Conservation (phyloP, 306 rosid species). For the Psophocarpus tetragonolobus region DNA sequence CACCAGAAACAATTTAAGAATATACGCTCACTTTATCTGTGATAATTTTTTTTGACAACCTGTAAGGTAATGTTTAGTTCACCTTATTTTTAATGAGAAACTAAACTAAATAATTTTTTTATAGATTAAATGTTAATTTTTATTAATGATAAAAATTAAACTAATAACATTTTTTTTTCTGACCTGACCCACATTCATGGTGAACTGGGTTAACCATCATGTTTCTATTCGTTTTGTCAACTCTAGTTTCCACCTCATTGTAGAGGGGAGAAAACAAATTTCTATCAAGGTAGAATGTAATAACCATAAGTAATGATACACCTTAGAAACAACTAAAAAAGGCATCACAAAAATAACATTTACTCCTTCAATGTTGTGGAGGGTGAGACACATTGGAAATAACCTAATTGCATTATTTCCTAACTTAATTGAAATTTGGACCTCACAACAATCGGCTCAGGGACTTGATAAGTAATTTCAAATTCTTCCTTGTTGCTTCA, state of each 20-base stretch:
- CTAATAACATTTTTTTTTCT: neutral
- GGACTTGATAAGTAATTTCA: constrained; percentile 81
- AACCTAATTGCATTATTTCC: constrained; percentile 35
- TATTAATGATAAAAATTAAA: too few relatives aligned
- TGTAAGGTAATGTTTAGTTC: too few relatives aligned
- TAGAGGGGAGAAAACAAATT: neutral
- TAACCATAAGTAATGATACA: constrained; percentile 17
- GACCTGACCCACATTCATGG: too few relatives aligned
- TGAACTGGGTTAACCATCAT: too few relatives aligned
- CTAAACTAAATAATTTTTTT: too few relatives aligned
- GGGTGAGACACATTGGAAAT: constrained; percentile 19
- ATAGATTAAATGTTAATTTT: too few relatives aligned
- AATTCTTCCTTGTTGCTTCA: constrained; percentile 74
- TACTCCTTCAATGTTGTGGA: constrained; percentile 28
- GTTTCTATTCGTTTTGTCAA: too few relatives aligned
- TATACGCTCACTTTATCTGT: neutral
- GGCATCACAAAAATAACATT: constrained; percentile 16
- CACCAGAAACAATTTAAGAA: neutral
- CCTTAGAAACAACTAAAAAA: constrained; percentile 7
- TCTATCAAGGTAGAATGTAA: constrained; percentile 19
- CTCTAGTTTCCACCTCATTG: neutral
- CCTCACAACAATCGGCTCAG: constrained; percentile 86
- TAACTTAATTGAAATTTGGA: constrained; percentile 16
- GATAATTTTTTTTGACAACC: neutral
- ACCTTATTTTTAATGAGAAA: too few relatives aligned